A percentile compares a stretch with the other conserved stretches of the same genome.
Conservation (phyloP, 805 yeast species). For the Myxozyma lipomycoides region DNA sequence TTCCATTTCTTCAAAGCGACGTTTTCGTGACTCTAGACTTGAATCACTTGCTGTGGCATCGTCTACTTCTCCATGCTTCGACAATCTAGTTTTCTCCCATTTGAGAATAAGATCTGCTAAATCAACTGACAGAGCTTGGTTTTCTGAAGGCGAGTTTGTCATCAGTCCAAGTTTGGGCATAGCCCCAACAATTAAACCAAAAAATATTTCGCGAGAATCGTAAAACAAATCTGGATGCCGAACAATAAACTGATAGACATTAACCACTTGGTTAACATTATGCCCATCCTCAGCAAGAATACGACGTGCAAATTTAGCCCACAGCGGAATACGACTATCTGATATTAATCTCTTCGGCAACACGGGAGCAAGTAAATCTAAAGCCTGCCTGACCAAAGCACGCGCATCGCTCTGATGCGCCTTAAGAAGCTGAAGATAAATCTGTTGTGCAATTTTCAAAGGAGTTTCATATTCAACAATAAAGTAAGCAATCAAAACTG, state of each 20-base stretch:
- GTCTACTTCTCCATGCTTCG: slow-evolving; percentile 5
- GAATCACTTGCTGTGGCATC: slow-evolving; percentile 1
- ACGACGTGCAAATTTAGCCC: slow-evolving; percentile 95
- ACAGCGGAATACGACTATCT: slow-evolving; percentile 42
- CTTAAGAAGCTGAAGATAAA: slow-evolving; percentile 82
- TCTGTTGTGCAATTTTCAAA: slow-evolving; percentile 79
- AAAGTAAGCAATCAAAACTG: slow-evolving; percentile 80
- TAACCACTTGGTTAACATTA: slow-evolving; percentile 77
- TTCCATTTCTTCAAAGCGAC: slow-evolving; percentile 17
- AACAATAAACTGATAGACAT: slow-evolving; percentile 83
- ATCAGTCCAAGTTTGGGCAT: slow-evolving; percentile 84
- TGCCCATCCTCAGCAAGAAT: slow-evolving; percentile 87
- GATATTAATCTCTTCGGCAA: slow-evolving; percentile 26
- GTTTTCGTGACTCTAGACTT: slow-evolving; percentile 22
- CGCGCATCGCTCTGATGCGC: slow-evolving; percentile 84
- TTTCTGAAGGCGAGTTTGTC: slow-evolving; percentile 63
- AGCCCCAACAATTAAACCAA: slow-evolving; percentile 82
- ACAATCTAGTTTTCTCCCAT: slow-evolving; percentile 58
- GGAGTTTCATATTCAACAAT: slow-evolving; percentile 87
- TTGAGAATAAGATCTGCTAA: slow-evolving; percentile 76
- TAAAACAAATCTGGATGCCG: slow-evolving; percentile 81
- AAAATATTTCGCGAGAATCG: slow-evolving; percentile 81
- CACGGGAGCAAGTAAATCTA: slow-evolving; percentile 80
- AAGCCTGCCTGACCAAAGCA: slow-evolving; percentile 75
- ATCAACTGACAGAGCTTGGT: slow-evolving; percentile 82